Evolutionary conservation across 1,284 basidiomycete species (phyloP).

Genomic region (Pterula multifida): DNA sequence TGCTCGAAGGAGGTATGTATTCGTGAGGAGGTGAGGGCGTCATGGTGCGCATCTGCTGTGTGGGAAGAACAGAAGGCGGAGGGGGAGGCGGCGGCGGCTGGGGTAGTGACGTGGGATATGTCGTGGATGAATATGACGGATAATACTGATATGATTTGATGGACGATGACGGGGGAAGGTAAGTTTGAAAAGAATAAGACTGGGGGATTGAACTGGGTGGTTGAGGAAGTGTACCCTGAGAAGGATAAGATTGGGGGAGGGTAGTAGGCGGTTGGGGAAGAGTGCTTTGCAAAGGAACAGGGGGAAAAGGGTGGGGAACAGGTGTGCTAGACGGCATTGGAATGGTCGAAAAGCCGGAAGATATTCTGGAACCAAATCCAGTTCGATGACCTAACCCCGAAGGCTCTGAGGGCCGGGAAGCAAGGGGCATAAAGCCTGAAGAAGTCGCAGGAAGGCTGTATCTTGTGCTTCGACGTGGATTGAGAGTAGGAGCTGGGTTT

Average conservation of each 20-base stretch:
- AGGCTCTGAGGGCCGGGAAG: constrained; percentile 17
- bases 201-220: constrained; percentile 4
- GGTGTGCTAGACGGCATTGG: constrained; percentile 22
- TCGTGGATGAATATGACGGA: constrained; percentile 14
- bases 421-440: constrained; percentile 51
- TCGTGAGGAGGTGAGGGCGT: constrained; percentile 10
- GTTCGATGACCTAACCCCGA: constrained; percentile 17
- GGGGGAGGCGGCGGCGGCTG: constrained; percentile 12
- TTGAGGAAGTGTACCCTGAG: neutral
- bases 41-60: constrained; percentile 7
- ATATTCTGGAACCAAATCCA: constrained; percentile 29
- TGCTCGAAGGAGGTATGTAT: constrained; percentile 7
- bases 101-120: constrained; percentile 12
- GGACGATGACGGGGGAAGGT: constrained; percentile 9
- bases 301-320: constrained; percentile 17
- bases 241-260: neutral
- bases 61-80: neutral
- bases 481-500: constrained; percentile 22
- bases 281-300: constrained; percentile 8
- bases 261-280: neutral
- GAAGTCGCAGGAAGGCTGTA: constrained; percentile 54
- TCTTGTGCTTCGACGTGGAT: constrained; percentile 37
- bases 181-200: constrained; percentile 11
- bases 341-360: constrained; percentile 30
- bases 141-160: constrained; percentile 23